These are phyloP conservation scores for Oenanthe sinensis DNA, from an alignment of 129 eudicot species.

Conservation along the genomic window DNA sequence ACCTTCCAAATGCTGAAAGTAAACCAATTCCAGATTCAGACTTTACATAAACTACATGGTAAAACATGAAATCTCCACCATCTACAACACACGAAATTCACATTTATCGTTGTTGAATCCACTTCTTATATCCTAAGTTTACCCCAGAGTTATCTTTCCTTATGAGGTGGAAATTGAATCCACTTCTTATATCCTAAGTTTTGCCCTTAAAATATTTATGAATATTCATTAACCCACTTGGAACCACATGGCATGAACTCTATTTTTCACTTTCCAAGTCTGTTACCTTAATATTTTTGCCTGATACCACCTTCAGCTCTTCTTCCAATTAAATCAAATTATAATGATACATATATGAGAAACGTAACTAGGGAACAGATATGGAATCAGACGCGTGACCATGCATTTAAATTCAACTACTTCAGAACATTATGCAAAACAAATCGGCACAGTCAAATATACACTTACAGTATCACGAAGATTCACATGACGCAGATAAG, in stretches of 20 bases:
- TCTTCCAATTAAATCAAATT: not conserved
- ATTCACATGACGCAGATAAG: slow-evolving; percentile 78
- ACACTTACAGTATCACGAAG: slow-evolving; percentile 86
- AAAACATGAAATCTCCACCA: not conserved
- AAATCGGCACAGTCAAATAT: not conserved
- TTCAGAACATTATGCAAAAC: slow-evolving; percentile 1
- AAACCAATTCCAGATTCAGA: not conserved
- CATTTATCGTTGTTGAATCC: not conserved
- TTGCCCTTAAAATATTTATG: not conserved
- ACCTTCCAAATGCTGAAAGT: slow-evolving; percentile 58
- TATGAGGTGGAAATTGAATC: not conserved
- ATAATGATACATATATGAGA: not conserved
- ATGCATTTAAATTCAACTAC: not conserved
- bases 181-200: too few relatives aligned
- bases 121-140: not conserved
- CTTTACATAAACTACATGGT: not conserved
- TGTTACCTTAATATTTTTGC: not conserved
- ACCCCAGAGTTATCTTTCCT: not conserved
- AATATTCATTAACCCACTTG: not conserved
- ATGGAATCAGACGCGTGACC: not conserved
- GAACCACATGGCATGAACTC: too few relatives aligned
- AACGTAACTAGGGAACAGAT: not conserved
- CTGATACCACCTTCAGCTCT: not conserved
- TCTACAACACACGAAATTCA: not conserved
- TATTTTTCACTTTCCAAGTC: not conserved